Conservation (phyloP, 306 rosid species). For the apple (Malus domestica) region DNA sequence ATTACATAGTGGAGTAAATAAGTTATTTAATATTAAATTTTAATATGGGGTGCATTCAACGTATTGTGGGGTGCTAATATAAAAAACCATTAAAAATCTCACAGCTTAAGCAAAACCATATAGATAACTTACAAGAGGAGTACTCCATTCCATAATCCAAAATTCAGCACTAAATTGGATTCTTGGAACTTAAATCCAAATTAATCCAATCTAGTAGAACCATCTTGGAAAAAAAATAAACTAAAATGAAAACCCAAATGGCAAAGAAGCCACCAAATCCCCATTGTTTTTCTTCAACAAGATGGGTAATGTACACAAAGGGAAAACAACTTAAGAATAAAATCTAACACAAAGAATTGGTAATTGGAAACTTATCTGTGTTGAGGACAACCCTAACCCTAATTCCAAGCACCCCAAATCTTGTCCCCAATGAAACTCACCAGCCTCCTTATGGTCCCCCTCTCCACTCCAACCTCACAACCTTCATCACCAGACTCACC, state of each 20-base stretch:
- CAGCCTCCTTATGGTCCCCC: conserved; percentile 19
- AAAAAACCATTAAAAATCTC: neutral
- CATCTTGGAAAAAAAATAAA: neutral
- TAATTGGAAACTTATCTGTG: neutral
- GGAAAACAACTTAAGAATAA: neutral
- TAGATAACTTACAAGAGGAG: neutral
- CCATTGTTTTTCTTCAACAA: conserved; percentile 1
- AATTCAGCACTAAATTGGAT: neutral
- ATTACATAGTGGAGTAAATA: too few species aligned
- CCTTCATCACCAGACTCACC: neutral
- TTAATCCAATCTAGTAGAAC: neutral
- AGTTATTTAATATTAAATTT: too few species aligned
- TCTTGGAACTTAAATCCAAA: neutral
- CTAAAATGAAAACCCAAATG: neutral
- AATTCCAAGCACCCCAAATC: conserved; percentile 28
- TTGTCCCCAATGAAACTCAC: conserved; percentile 22
- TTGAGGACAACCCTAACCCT: neutral
- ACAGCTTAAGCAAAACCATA: neutral
- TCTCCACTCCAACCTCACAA: conserved; percentile 14
- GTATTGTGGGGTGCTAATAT: too few species aligned
- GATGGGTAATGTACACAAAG: conserved; percentile 1
- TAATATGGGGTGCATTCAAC: too few species aligned
- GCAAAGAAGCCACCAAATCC: neutral
- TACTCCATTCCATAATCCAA: neutral
- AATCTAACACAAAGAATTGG: neutral